Percentiles rank a stretch among this genome's conserved stretches.
These are phyloP conservation scores for Termitomyces heimii DNA, from an alignment of 768 basidiomycete genomes.

Conservation along the genomic window DNA sequence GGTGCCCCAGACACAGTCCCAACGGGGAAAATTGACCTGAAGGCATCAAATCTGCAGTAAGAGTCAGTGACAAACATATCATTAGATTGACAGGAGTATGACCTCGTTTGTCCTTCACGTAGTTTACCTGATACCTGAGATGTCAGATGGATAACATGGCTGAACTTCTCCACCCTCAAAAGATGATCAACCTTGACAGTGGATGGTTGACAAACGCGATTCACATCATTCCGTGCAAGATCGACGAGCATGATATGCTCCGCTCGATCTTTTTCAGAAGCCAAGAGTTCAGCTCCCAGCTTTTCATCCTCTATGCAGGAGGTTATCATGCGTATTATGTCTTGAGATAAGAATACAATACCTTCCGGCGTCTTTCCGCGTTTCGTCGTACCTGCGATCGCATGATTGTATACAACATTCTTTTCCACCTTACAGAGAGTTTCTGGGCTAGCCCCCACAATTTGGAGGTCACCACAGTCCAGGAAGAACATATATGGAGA, in stretches of 20 bases:
- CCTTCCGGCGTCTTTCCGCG: conserved; percentile 85
- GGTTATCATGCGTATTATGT: conserved; percentile 3
- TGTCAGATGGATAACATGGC: conserved; percentile 96
- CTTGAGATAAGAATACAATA: conserved; percentile 25
- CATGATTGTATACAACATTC: conserved; percentile 94
- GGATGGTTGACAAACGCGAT: conserved; percentile 90
- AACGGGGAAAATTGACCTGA: conserved; percentile 98
- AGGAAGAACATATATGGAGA: conserved; percentile 99
- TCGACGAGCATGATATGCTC: conserved; percentile 99
- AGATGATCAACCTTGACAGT: conserved; percentile 96
- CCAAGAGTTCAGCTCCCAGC: conserved; percentile 65
- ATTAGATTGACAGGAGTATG: conserved; percentile 4
- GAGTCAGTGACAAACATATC: conserved; percentile 1
- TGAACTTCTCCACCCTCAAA: conserved; percentile 92
- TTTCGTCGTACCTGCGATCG: conserved; percentile 92
- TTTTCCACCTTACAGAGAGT: conserved; percentile 93
- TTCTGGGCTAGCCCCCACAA: conserved; percentile 98
- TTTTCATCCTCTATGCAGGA: conserved; percentile 73
- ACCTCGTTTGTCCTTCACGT: conserved; percentile 83
- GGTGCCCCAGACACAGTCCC: conserved; percentile 99
- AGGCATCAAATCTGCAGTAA: conserved; percentile 82
- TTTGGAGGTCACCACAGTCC: conserved; percentile 87
- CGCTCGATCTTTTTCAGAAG: conserved; percentile 92
- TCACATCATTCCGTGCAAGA: conserved; percentile 96
- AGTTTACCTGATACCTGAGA: conserved; percentile 89